Evolutionary conservation across 2,329 filamentous ascomycete genomes (phyloP), one percentile per base, ranked within the genome.

Genomic region (Keithomyces neogunnii): DNA sequence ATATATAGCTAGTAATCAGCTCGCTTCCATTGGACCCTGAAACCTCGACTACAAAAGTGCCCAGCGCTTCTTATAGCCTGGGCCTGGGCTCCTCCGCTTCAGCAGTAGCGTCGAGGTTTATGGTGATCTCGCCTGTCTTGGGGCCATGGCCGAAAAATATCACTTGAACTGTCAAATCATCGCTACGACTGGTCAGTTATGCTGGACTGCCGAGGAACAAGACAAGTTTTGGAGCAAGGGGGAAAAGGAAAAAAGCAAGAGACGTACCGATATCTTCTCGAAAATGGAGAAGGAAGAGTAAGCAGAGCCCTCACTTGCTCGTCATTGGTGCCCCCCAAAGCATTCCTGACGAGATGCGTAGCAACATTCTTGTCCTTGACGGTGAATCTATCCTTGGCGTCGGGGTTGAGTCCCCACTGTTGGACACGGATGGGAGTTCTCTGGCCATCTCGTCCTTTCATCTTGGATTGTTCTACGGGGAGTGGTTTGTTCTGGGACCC

Each of bases 291-390:
- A 3, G 92, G 91, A 28, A 99, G 76, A 1, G 93, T 97, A 60
- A 99, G 76, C 55, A 99, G 74, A 26, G 92, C 92, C 62, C 88
- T 95, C 13, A 99, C 81, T 77, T 96, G 93, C 70, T 99, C 95
- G 62, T 85, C 83, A 62, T 99, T 91, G 66, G 87, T 90, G 9
- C 93, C 93, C 50, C 93, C 93, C 32, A 99, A 81, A 0, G 93
- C 93, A 63, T 99, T 99, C 56, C 93, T 84, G 46, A 97, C 88
- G 46, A 99, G 79, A 72, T 99, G 93, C 2, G 93, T 99, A 1
- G 93, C 93, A 6, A 87, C 93, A 59, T 99, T 99, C 73, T 91
- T 90, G 67, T 99, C 95, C 72, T 95, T 85, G 9, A 96, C 88
- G 1, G 95, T 84, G 61, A 97, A 99, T n/a, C 93, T 80, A 60